Evolutionary conservation across 768 basidiomycete species (phyloP).

Genomic region (Neoboletus brunneissimus): DNA sequence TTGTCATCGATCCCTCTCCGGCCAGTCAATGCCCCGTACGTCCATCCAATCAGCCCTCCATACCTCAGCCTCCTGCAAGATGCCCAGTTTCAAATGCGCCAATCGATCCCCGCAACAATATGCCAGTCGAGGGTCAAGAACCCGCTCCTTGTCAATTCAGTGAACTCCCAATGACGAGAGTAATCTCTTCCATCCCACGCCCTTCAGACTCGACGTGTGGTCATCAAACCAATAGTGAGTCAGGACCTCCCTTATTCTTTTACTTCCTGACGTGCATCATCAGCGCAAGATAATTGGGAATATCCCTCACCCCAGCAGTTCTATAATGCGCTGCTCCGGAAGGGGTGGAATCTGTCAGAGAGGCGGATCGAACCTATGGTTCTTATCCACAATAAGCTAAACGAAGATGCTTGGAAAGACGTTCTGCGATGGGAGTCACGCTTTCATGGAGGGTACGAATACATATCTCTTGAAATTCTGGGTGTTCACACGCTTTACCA

Average conservation of each 20-base stretch:
- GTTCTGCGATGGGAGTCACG: constrained; percentile 14
- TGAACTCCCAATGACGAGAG: not conserved
- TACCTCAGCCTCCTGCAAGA: constrained; percentile 2
- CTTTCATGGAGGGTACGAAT: constrained; percentile 13
- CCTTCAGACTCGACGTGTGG: constrained; percentile 6
- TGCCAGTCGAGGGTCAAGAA: constrained; percentile 12
- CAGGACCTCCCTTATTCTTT: not conserved
- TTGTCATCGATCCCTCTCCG: not conserved
- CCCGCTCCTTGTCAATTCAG: not conserved
- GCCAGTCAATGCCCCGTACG: not conserved
- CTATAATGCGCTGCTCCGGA: constrained; percentile 12
- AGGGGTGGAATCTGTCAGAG: constrained; percentile 8
- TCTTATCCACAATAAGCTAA: constrained; percentile 8
- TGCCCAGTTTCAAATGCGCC: constrained; percentile 1
- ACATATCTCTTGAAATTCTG: not conserved
- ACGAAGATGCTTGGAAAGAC: constrained; percentile 10
- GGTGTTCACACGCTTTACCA: not conserved
- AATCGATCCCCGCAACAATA: constrained; percentile 9
- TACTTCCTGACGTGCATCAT: not conserved
- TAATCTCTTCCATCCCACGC: constrained; percentile 7
- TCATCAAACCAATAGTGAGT: constrained; percentile 12
- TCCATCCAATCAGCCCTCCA: not conserved
- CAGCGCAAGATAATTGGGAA: constrained; percentile 13
- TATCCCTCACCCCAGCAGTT: constrained; percentile 14
- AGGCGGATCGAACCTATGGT: constrained; percentile 1